phyloP scores from a whole-genome alignment of 805 yeast species.

The Suhomyces sp. region DNA sequence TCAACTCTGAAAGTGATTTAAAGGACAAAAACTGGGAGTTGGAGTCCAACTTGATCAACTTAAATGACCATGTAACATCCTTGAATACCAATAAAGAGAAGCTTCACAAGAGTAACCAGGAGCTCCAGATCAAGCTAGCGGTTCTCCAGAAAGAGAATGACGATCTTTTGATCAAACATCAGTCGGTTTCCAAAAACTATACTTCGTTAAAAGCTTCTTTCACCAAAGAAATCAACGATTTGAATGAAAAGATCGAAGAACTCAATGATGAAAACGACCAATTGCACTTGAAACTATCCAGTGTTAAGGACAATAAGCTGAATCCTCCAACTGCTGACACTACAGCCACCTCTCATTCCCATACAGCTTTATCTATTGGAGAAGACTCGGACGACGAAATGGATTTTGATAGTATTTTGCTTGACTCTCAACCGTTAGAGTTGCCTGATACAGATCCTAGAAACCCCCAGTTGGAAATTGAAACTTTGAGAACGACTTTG shows the following conservation, averaged over 20 bases:
- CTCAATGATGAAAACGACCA: conserved; percentile 69
- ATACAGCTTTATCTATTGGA: conserved; percentile 13
- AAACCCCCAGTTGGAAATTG: conserved; percentile 54
- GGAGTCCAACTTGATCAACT: conserved; percentile 48
- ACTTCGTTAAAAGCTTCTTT: conserved; percentile 33
- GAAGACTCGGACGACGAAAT: conserved; percentile 37
- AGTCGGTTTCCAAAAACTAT: conserved; percentile 39
- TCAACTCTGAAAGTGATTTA: conserved; percentile 45
- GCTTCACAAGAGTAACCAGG: conserved; percentile 30
- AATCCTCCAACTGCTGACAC: neutral
- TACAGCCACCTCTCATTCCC: neutral
- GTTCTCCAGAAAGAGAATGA: conserved; percentile 49
- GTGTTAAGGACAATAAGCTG: conserved; percentile 15
- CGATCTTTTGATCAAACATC: conserved; percentile 39
- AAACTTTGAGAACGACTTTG: conserved; percentile 63
- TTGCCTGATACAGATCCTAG: conserved; percentile 32
- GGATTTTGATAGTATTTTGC: conserved; percentile 31
- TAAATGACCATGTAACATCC: conserved; percentile 43
- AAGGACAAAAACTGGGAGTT: conserved; percentile 67
- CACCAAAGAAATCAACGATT: conserved; percentile 43
- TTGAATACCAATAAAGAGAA: conserved; percentile 40
- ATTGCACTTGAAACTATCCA: conserved; percentile 40
- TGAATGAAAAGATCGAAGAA: conserved; percentile 52
- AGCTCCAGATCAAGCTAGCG: conserved; percentile 27
- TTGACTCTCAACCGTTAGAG: conserved; percentile 25